Conservation (phyloP, 2,329 filamentous ascomycete species). For the Sporothrix phasma region DNA sequence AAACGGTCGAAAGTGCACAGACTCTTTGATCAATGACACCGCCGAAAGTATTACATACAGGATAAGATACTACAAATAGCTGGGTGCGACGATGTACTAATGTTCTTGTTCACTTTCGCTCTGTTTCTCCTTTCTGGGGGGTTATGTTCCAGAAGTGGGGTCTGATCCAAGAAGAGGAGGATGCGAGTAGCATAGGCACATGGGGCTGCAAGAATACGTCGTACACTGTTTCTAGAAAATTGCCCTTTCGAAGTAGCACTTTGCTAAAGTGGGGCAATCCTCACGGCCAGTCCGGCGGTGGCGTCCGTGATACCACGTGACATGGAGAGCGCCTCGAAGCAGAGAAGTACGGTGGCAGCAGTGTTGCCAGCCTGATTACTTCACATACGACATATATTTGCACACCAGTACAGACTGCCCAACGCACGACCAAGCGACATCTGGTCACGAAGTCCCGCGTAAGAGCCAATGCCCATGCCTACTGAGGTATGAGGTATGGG, state of each 20-base stretch:
- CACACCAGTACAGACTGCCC: not conserved
- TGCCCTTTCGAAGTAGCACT: slow-evolving; percentile 8
- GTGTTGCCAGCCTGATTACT: not conserved
- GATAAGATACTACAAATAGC: too few species aligned
- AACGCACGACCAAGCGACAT: not conserved
- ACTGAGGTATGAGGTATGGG: too few species aligned
- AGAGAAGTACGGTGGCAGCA: not conserved
- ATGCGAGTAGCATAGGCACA: too few species aligned
- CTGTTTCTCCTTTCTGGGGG: not conserved
- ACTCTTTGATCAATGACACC: not conserved
- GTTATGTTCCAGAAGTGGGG: not conserved
- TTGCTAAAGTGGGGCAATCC: not conserved
- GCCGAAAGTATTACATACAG: not conserved
- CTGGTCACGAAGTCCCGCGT: not conserved
- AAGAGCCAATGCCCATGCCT: not conserved
- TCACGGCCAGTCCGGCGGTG: slow-evolving; percentile 13
- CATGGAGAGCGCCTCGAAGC: not conserved
- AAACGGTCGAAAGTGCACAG: too few species aligned
- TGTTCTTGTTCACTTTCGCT: not conserved
- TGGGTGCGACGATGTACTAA: not conserved
- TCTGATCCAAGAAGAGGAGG: not conserved
- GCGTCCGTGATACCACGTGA: not conserved
- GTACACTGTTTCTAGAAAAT: slow-evolving; percentile 16
- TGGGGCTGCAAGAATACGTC: not conserved
- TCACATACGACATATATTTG: too few species aligned